These are phyloP conservation scores for Arachis monticola DNA, from an alignment of 331 rosid genomes.

Conservation along the genomic window DNA sequence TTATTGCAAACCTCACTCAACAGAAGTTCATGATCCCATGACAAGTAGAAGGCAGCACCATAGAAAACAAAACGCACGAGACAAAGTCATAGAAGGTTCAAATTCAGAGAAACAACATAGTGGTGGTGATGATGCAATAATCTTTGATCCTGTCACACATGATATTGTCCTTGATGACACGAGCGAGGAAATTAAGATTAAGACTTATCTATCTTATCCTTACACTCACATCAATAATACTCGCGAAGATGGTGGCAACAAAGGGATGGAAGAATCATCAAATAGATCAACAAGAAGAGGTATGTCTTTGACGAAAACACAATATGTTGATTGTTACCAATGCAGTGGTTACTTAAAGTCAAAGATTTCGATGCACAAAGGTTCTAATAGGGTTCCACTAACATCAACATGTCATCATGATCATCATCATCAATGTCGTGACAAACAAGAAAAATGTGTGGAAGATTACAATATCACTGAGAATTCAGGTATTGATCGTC, in stretches of 20 bases:
- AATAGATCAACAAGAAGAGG: slow-evolving; percentile 21
- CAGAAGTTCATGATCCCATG: slow-evolving; percentile 61
- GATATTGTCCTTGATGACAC: slow-evolving; percentile 43
- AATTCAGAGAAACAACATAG: slow-evolving; percentile 19
- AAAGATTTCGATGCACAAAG: slow-evolving; percentile 21
- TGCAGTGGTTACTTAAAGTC: slow-evolving; percentile 21
- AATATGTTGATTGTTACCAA: slow-evolving; percentile 37
- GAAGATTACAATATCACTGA: slow-evolving; percentile 38
- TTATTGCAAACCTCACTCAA: slow-evolving; percentile 55
- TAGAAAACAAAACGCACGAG: neutral
- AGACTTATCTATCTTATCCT: slow-evolving; percentile 38
- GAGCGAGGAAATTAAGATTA: slow-evolving; percentile 40
- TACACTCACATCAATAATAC: neutral
- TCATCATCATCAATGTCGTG: slow-evolving; percentile 36
- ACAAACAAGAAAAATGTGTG: slow-evolving; percentile 32
- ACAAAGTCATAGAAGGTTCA: neutral
- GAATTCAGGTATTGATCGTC: slow-evolving; percentile 49
- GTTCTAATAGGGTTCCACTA: slow-evolving; percentile 8
- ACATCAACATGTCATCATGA: slow-evolving; percentile 12
- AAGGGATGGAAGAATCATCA: slow-evolving; percentile 6
- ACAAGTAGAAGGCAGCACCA: neutral
- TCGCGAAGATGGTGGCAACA: neutral
- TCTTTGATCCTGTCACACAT: slow-evolving; percentile 45
- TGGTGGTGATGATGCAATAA: neutral
- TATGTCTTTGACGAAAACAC: slow-evolving; percentile 28